phyloP scores from a whole-genome alignment of 2,329 filamentous ascomycete genomes.

The Cadophora gregata region DNA sequence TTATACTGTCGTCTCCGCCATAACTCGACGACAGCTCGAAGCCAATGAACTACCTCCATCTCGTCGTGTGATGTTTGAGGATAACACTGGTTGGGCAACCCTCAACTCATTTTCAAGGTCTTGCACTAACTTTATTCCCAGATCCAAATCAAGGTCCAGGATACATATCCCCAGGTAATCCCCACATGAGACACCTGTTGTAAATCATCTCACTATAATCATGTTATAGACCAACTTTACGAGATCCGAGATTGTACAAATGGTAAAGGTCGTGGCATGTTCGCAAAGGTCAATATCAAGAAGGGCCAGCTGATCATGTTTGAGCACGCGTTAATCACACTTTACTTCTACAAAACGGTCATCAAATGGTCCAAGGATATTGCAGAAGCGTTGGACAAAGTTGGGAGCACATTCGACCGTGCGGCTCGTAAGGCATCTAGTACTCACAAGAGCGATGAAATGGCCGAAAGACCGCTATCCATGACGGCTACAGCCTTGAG shows the following conservation, averaged over 20 bases:
- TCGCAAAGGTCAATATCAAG: not conserved
- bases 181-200: not conserved
- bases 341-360: not conserved
- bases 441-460: not conserved
- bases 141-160: not conserved
- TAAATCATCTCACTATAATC: not conserved
- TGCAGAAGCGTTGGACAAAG: not conserved
- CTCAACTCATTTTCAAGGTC: too few relatives aligned
- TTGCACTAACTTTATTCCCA: not conserved
- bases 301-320: conserved; percentile 1
- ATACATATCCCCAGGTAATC: not conserved
- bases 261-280: conserved; percentile 8
- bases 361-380: not conserved
- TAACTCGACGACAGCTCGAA: not conserved
- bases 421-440: not conserved
- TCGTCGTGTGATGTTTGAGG: not conserved
- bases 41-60: not conserved
- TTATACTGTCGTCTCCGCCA: not conserved
- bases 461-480: too few relatives aligned
- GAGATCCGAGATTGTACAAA: not conserved
- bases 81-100: not conserved
- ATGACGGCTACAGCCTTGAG: too few relatives aligned
- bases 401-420: not conserved
- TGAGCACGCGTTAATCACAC: not conserved
- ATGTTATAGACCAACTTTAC: not conserved